These are phyloP conservation scores for Alternaria dauci DNA, from an alignment of 2,329 filamentous ascomycete species.

Conservation along the genomic window DNA sequence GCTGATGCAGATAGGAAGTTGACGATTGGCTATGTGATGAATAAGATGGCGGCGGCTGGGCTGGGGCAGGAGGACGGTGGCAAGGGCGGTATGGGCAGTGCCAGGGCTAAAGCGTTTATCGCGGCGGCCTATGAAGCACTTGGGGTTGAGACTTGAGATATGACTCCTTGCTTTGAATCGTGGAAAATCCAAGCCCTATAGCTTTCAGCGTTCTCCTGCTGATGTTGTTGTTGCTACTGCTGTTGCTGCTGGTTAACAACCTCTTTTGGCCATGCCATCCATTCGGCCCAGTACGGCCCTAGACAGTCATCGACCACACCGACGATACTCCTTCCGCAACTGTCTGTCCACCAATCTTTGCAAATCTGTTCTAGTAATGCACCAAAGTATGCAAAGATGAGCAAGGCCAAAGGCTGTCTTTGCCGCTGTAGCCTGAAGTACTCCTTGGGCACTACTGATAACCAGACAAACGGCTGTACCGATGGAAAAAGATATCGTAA, in stretches of 20 bases:
- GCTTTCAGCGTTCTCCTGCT: not conserved
- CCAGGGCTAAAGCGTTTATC: slow-evolving; percentile 16
- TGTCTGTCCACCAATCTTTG: slow-evolving; percentile 32
- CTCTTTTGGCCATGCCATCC: slow-evolving; percentile 23
- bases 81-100: slow-evolving; percentile 16
- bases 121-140: slow-evolving; percentile 22
- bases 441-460: slow-evolving; percentile 16
- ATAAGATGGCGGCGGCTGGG: slow-evolving; percentile 24
- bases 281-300: slow-evolving; percentile 25
- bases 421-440: slow-evolving; percentile 28
- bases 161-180: not conserved
- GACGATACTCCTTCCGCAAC: slow-evolving; percentile 32
- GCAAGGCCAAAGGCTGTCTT: slow-evolving; percentile 26
- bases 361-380: slow-evolving; percentile 20
- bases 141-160: not conserved
- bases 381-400: slow-evolving; percentile 32
- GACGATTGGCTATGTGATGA: slow-evolving; percentile 31
- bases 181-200: not conserved
- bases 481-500: not conserved
- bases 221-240: not conserved
- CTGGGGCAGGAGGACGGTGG: not conserved
- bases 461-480: slow-evolving; percentile 27
- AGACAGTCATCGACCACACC: slow-evolving; percentile 22
- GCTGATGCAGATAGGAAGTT: slow-evolving; percentile 25
- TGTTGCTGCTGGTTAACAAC: slow-evolving; percentile 1